Percentiles rank a stretch among this genome's conserved stretches.
Conservation (phyloP, 306 rosid species). For the Gastrolobium villosum region DNA sequence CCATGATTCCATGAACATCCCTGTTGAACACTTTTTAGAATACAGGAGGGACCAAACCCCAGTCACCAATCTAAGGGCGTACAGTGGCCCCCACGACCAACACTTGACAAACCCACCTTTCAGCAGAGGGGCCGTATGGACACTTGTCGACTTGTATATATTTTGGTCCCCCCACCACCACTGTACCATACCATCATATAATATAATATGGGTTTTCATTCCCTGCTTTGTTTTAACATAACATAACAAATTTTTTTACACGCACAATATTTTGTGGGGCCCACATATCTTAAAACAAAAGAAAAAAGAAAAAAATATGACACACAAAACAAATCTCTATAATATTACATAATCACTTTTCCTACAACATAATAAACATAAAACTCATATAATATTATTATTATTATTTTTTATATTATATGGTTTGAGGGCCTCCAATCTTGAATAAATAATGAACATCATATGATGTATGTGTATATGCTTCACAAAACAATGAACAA, state of each 20-base stretch:
- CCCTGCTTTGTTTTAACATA: too few relatives aligned
- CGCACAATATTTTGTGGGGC: too few relatives aligned
- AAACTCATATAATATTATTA: too few relatives aligned
- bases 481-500: conserved; percentile 19
- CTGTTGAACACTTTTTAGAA: not conserved
- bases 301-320: too few relatives aligned
- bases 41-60: not conserved
- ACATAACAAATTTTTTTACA: too few relatives aligned
- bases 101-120: conserved; percentile 25
- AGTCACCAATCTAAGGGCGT: not conserved
- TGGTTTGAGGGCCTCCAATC: not conserved
- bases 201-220: too few relatives aligned
- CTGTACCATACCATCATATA: too few relatives aligned
- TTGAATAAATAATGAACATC: not conserved
- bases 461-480: not conserved
- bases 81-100: conserved; percentile 16
- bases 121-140: conserved; percentile 6
- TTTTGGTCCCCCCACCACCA: conserved; percentile 6
- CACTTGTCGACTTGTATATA: conserved; percentile 8
- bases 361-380: too few relatives aligned
- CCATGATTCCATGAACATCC: not conserved
- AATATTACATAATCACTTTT: too few relatives aligned
- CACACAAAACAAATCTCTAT: too few relatives aligned
- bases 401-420: not conserved
- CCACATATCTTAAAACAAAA: too few relatives aligned